Evolutionary conservation across 2,329 filamentous ascomycete species (phyloP).

Genomic region (Colletotrichum incanum): DNA sequence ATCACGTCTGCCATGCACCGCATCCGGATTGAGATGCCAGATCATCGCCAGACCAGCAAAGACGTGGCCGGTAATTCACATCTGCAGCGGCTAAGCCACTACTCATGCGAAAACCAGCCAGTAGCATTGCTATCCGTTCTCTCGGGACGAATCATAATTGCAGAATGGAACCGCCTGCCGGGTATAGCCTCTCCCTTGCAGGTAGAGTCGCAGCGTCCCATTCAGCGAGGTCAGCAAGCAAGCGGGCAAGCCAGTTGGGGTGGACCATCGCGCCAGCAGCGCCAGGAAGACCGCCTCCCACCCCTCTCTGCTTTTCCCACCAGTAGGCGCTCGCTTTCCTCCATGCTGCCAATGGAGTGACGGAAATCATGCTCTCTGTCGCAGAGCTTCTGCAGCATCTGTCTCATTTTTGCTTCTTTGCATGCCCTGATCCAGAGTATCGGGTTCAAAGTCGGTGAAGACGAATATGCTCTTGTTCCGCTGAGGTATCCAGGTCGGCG

Average conservation of each 20-base stretch:
- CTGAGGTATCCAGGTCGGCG: conserved; percentile 16
- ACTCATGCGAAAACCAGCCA: conserved; percentile 33
- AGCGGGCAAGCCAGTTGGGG: conserved; percentile 9
- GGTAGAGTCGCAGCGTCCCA: conserved; percentile 22
- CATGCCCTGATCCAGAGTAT: conserved; percentile 35
- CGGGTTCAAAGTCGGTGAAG: conserved; percentile 42
- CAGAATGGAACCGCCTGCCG: conserved; percentile 38
- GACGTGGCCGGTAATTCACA: conserved; percentile 41
- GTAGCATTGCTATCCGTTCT: conserved; percentile 25
- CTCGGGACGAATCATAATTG: conserved; percentile 41
- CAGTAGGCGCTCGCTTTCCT: conserved; percentile 24
- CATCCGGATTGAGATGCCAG: conserved; percentile 35
- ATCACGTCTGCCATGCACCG: conserved; percentile 29
- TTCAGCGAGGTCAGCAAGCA: conserved; percentile 12
- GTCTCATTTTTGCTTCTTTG: conserved; percentile 24
- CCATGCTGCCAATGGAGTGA: conserved; percentile 6
- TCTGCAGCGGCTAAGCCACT: conserved; percentile 44
- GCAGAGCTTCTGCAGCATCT: conserved; percentile 27
- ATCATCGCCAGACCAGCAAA: conserved; percentile 35
- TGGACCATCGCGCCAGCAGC: conserved; percentile 11
- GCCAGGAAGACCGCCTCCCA: conserved; percentile 8
- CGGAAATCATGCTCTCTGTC: conserved; percentile 6
- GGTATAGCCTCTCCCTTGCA: conserved; percentile 39
- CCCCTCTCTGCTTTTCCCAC: conserved; percentile 30
- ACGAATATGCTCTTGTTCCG: conserved; percentile 21